Conservation (phyloP, 495 filamentous ascomycete genomes). For the Hyaloscypha bicolor region DNA sequence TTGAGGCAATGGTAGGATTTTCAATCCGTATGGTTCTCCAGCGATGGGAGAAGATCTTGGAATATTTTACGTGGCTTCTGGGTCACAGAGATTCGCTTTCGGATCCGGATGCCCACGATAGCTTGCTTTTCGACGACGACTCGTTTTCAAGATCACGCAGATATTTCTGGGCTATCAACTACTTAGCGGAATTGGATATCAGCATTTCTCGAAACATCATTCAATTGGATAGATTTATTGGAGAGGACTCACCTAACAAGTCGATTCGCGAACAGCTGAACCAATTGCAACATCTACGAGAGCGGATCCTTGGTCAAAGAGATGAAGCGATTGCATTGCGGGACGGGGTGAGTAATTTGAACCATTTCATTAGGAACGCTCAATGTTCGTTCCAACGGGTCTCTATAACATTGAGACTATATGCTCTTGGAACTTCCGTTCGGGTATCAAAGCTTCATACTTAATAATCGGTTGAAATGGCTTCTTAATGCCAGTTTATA, state of each 20-base stretch:
- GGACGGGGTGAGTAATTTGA: constrained; percentile 15
- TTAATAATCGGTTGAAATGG: constrained; percentile 27
- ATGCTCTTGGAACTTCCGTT: not conserved
- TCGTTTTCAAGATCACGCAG: constrained; percentile 37
- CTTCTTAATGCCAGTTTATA: not conserved
- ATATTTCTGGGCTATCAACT: constrained; percentile 40
- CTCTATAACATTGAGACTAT: not conserved
- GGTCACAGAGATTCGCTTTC: constrained; percentile 33
- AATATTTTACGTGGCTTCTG: constrained; percentile 35
- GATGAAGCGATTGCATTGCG: constrained; percentile 18
- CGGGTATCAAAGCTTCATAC: not conserved
- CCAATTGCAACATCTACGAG: constrained; percentile 3
- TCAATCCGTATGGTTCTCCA: constrained; percentile 6
- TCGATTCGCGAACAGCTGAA: not conserved
- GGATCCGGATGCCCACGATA: constrained; percentile 36
- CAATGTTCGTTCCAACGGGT: not conserved
- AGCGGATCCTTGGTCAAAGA: not conserved
- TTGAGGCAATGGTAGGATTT: constrained; percentile 18
- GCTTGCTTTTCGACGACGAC: constrained; percentile 36
- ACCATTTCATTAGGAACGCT: constrained; percentile 1
- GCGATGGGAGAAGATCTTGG: constrained; percentile 34
- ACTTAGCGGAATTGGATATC: constrained; percentile 32
- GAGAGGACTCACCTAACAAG: constrained; percentile 1
- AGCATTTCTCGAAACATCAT: constrained; percentile 35
- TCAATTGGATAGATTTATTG: constrained; percentile 17